A percentile compares a stretch with the other conserved stretches of the same genome.
Evolutionary conservation across 768 basidiomycete genomes (phyloP).

Genomic region (Stropharia rugosoannulata): DNA sequence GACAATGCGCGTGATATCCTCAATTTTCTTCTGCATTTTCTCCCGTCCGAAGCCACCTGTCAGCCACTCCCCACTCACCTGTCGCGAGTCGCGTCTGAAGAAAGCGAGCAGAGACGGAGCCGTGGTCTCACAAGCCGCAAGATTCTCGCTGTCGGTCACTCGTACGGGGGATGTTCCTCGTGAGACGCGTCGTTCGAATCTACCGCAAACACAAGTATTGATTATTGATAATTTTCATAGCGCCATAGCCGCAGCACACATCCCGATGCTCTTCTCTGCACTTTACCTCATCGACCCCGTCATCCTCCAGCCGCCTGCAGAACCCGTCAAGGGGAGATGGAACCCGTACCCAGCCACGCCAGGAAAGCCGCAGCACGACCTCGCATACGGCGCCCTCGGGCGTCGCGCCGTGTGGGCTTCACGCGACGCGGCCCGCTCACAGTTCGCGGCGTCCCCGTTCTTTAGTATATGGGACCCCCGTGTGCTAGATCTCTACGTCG

Average conservation of each 20-base stretch:
- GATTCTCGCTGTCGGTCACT: constrained; percentile 79
- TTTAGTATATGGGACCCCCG: constrained; percentile 71
- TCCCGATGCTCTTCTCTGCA: constrained; percentile 67
- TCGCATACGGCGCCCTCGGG: constrained; percentile 46
- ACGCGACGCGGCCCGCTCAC: constrained; percentile 59
- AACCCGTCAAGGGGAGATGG: neutral
- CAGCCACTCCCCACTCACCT: constrained; percentile 52
- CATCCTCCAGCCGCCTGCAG: constrained; percentile 33
- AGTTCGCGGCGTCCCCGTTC: constrained; percentile 57
- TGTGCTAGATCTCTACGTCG: constrained; percentile 58
- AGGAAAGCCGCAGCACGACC: constrained; percentile 9
- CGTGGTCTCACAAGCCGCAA: constrained; percentile 52
- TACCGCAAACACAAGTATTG: neutral
- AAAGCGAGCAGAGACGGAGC: constrained; percentile 39
- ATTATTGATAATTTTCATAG: constrained; percentile 29
- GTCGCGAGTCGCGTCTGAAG: constrained; percentile 40
- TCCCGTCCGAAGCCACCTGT: constrained; percentile 44
- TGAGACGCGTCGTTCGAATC: constrained; percentile 33
- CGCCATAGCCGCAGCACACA: constrained; percentile 59
- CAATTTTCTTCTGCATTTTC: constrained; percentile 68
- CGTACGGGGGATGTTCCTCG: constrained; percentile 79
- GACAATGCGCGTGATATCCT: constrained; percentile 78
- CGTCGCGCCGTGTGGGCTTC: constrained; percentile 67
- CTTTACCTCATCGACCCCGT: constrained; percentile 82
- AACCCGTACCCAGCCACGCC: neutral